These are phyloP conservation scores for Catharanthus roseus DNA, from an alignment of 257 asterid genomes.

Conservation along the genomic window DNA sequence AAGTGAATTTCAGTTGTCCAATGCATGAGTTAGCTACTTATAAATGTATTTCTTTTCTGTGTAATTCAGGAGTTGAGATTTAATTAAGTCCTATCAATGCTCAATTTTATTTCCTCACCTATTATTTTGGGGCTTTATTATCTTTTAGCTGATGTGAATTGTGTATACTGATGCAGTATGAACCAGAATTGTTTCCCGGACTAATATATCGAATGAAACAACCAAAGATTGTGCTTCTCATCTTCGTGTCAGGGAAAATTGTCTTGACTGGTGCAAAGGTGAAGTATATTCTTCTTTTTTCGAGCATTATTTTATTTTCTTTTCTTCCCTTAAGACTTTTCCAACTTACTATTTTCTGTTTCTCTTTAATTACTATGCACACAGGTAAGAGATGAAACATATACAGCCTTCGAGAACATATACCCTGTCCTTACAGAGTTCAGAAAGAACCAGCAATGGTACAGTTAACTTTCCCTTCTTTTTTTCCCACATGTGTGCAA, in stretches of 20 bases:
- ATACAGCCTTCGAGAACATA: conserved; percentile 8
- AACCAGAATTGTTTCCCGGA: conserved; percentile 26
- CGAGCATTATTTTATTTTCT: background rate
- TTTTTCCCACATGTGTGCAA: background rate
- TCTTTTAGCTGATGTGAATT: background rate
- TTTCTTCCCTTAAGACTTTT: background rate
- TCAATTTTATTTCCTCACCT: background rate
- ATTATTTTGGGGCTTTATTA: background rate
- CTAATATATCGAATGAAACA: conserved; percentile 25
- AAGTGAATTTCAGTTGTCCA: conserved; percentile 5
- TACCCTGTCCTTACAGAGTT: conserved; percentile 12
- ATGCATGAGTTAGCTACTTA: background rate
- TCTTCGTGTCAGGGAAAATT: conserved; percentile 25
- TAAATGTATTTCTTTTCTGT: background rate
- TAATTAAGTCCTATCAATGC: background rate
- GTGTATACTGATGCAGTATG: conserved; percentile 17
- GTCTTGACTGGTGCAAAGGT: conserved; percentile 28
- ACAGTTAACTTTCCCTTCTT: background rate
- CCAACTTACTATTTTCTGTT: background rate
- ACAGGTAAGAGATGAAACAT: conserved; percentile 11
- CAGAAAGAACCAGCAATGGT: conserved; percentile 8
- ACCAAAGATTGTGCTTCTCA: conserved; percentile 25
- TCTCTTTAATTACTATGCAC: background rate
- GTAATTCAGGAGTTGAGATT: background rate
- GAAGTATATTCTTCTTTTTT: background rate